A percentile compares a stretch with the other conserved stretches of the same genome.
Conservation (phyloP, 73 alveolate genomes). For the Diophrys sp. region DNA sequence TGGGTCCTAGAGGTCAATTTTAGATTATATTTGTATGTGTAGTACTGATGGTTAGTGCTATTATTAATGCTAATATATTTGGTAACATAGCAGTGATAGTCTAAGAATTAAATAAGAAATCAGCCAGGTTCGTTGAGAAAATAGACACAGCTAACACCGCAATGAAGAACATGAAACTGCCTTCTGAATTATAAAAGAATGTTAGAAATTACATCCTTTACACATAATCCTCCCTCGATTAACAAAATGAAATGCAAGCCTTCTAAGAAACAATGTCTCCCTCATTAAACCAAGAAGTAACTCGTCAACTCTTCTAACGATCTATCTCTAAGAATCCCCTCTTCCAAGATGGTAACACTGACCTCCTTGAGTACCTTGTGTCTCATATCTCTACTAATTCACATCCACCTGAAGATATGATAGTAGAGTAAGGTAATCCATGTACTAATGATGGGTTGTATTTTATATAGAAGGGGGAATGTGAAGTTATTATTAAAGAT, state of each 20-base stretch:
- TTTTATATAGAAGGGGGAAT: conserved; percentile 24
- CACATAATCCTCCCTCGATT: conserved; percentile 32
- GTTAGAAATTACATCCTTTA: conserved; percentile 27
- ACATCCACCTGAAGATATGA: conserved; percentile 45
- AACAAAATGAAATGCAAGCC: conserved; percentile 46
- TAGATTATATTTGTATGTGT: conserved; percentile 27
- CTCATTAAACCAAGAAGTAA: conserved; percentile 4
- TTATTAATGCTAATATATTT: conserved; percentile 51
- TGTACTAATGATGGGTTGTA: conserved; percentile 8
- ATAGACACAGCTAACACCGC: conserved; percentile 46
- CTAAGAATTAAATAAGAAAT: conserved; percentile 24
- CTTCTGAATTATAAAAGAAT: conserved; percentile 23
- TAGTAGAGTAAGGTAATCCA: conserved; percentile 51
- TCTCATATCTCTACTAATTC: conserved; percentile 8
- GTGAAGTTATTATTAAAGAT: conserved; percentile 29
- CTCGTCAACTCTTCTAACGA: conserved; percentile 1
- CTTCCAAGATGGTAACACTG: conserved; percentile 10
- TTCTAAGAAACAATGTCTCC: conserved; percentile 34
- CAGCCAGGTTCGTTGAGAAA: conserved; percentile 37
- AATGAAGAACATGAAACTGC: conserved; percentile 46
- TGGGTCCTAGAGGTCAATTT: conserved; percentile 40
- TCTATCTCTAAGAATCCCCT: conserved; percentile 13
- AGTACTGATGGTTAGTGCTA: conserved; percentile 42
- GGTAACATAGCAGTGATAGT: conserved; percentile 52
- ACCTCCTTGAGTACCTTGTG: not conserved